These are phyloP conservation scores for Lactifluus echinatus DNA, from an alignment of 768 basidiomycete genomes.

Conservation along the genomic window DNA sequence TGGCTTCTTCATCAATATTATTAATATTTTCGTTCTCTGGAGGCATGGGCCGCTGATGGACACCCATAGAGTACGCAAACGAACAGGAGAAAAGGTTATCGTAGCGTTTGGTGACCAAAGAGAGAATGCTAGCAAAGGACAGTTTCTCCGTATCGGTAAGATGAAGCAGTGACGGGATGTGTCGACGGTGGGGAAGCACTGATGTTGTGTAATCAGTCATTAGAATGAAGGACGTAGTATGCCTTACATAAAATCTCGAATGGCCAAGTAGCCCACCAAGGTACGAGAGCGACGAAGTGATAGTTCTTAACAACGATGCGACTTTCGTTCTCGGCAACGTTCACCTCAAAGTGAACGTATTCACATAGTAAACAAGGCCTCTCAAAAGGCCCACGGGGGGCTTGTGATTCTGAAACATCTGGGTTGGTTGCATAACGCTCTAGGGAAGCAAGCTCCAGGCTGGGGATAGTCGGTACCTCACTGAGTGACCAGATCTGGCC, in stretches of 20 bases:
- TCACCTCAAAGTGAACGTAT: constrained; percentile 61
- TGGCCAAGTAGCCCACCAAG: constrained; percentile 96
- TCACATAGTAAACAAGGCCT: constrained; percentile 69
- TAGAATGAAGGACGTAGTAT: background rate
- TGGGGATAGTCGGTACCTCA: constrained; percentile 57
- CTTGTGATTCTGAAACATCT: constrained; percentile 31
- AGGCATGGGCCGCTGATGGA: constrained; percentile 75
- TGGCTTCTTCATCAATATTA: constrained; percentile 27
- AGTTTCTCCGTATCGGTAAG: constrained; percentile 51
- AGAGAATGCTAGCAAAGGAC: constrained; percentile 58
- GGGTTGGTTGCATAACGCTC: constrained; percentile 37
- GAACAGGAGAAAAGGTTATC: constrained; percentile 78
- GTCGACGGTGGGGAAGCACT: constrained; percentile 73
- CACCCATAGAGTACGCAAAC: constrained; percentile 90
- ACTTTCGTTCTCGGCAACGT: constrained; percentile 34
- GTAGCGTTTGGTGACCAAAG: constrained; percentile 53
- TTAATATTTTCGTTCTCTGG: constrained; percentile 15
- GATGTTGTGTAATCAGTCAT: background rate
- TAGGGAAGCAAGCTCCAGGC: constrained; percentile 54
- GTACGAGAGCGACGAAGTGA: constrained; percentile 77
- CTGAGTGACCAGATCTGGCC: constrained; percentile 84
- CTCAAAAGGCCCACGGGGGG: constrained; percentile 49
- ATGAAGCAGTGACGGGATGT: constrained; percentile 60
- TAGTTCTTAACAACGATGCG: constrained; percentile 65
- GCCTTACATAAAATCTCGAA: constrained; percentile 68